A percentile compares a stretch with the other conserved stretches of the same genome.
These are phyloP conservation scores for Colletotrichum incanum DNA, from an alignment of 2,329 filamentous ascomycete species.

Conservation along the genomic window DNA sequence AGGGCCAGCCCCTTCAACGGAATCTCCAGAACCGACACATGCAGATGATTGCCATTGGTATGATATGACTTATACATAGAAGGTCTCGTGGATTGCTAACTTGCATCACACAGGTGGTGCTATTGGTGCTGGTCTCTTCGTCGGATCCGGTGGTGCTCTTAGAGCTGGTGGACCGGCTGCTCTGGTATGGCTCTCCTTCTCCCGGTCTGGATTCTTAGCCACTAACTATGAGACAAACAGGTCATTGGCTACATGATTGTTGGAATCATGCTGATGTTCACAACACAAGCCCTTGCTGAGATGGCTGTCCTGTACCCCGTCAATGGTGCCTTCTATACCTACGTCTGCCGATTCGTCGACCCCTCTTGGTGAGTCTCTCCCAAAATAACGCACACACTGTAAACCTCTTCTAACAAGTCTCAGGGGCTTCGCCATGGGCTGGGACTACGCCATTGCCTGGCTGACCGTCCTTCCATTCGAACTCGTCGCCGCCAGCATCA, in stretches of 20 bases:
- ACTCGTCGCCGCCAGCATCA: conserved; percentile 79
- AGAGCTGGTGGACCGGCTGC: conserved; percentile 63
- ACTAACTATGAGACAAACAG: conserved; percentile 13
- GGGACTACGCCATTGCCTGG: conserved; percentile 73
- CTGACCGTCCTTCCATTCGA: conserved; percentile 81
- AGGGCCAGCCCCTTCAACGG: conserved; percentile 49
- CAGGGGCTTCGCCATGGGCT: conserved; percentile 68
- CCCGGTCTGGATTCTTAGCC: background rate
- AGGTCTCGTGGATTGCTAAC: conserved; percentile 53
- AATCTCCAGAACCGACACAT: conserved; percentile 69
- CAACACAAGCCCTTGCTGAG: conserved; percentile 73
- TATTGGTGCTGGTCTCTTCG: conserved; percentile 76
- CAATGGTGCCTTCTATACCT: conserved; percentile 75
- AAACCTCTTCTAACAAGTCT: conserved; percentile 42
- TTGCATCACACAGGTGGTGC: conserved; percentile 74
- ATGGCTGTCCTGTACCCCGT: conserved; percentile 74
- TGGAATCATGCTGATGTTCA: conserved; percentile 74
- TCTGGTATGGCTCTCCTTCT: conserved; percentile 55
- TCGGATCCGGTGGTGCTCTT: conserved; percentile 70
- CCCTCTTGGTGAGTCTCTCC: conserved; percentile 68
- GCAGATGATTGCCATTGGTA: conserved; percentile 74
- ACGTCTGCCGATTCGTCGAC: conserved; percentile 73
- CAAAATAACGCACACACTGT: background rate
- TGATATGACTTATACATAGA: conserved; percentile 12
- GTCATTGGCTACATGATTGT: conserved; percentile 69